Evolutionary conservation across 371 early-diverging fungal species (phyloP), one percentile per base, ranked within the genome.

Genomic region (Apophysomyces sp.): DNA sequence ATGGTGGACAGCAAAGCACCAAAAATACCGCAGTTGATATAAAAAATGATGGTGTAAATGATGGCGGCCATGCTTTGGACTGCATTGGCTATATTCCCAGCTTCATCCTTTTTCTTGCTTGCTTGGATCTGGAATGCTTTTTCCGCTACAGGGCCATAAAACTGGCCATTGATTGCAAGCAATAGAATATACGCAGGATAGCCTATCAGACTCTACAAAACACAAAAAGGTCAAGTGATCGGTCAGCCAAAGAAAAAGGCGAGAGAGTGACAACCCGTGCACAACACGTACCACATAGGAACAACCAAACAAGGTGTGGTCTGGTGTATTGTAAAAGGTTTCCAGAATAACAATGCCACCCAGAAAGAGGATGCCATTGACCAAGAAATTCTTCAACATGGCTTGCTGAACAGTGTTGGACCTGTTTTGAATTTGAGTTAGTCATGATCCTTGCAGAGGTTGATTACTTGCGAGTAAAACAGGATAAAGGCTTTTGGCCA

Each of bases 121-220:
- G 62, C 30, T 31, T 67, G 66, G 27, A 67, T 21, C 29, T 61
- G 57, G 49, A 61, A 67, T 16, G 67, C 66, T 30, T 52, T 55
- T 37, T 73, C 67, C 13, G 78, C 76, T 8, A 81, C 71, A 18
- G 63, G 63, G 31, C 63, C 57, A 60, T 76, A 76, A n/a, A 74
- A 63, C 11, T 53, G 65, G 9, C 79, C 71, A 44, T 84, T 84
- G 31, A 81, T 44, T 3, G 68, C 57, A 7, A 84, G 66, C 41
- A 75, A 72, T 27, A 76, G 52, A 7, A 80, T 30, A 57, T 80
- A 81, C 37, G 81, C 55, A 8, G 84, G 82, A 61, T 81, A 83
- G n/a, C 82, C 80, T 58, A 71, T 67, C 21, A 81, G 55, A 34
- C 63, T 69, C 80, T 82, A 55, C 18, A 12, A 26, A 53, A 13